phyloP scores from a whole-genome alignment of 2,329 filamentous ascomycete genomes.

The Aspergillus novofumigatus region DNA sequence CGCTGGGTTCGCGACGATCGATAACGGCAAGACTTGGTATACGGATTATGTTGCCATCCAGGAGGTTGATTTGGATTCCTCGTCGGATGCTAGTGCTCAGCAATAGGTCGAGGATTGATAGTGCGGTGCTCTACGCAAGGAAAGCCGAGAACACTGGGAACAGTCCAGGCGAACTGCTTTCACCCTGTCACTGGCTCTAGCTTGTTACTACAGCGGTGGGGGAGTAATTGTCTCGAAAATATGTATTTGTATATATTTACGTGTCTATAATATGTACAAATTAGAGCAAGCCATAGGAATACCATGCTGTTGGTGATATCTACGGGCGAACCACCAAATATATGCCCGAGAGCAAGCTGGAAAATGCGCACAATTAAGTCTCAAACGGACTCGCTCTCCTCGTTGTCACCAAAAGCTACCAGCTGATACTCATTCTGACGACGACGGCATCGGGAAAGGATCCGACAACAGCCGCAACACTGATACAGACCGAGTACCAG shows the following conservation, averaged over 20 bases:
- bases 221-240: too few relatives aligned
- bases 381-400: background rate
- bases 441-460: conserved; percentile 1
- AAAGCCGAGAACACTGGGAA: too few relatives aligned
- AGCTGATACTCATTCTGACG: conserved; percentile 13
- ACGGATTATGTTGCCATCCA: background rate
- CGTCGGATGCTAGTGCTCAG: too few relatives aligned
- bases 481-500: conserved; percentile 13
- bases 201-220: too few relatives aligned
- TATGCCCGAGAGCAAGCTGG: background rate
- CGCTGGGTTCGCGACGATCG: conserved; percentile 10
- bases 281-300: background rate
- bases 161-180: too few relatives aligned
- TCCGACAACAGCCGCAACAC: conserved; percentile 4
- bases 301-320: background rate
- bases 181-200: too few relatives aligned
- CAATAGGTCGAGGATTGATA: too few relatives aligned
- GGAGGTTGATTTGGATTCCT: too few relatives aligned
- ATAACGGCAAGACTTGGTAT: conserved; percentile 15
- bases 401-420: conserved; percentile 10
- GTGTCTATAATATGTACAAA: background rate
- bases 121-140: too few relatives aligned
- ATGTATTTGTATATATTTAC: background rate
- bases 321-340: background rate
- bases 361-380: background rate